phyloP scores from a whole-genome alignment of 1,284 basidiomycete species.

The Takashimella tepidaria region DNA sequence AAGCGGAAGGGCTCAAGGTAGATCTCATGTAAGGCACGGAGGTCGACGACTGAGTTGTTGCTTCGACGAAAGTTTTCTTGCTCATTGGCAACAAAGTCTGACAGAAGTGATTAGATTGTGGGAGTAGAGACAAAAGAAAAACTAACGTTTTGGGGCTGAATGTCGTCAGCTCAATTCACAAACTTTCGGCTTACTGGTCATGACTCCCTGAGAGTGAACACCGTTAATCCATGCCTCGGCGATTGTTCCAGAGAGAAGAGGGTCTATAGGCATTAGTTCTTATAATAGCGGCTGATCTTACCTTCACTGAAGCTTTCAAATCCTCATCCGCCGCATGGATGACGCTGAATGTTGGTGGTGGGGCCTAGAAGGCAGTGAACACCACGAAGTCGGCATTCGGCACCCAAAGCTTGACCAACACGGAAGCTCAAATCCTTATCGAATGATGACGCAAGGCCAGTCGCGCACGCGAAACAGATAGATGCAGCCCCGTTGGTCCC shows the following conservation, averaged over 20 bases:
- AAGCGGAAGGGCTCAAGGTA: conserved; percentile 80
- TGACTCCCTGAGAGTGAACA: conserved; percentile 63
- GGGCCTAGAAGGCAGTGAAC: conserved; percentile 65
- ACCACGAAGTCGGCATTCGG: conserved; percentile 63
- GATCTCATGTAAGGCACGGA: conserved; percentile 70
- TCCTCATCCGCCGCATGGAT: conserved; percentile 64
- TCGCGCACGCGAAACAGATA: conserved; percentile 51
- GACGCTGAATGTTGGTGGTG: conserved; percentile 73
- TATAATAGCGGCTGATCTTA: conserved; percentile 62
- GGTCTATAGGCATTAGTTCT: conserved; percentile 49
- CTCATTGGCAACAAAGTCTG: conserved; percentile 50
- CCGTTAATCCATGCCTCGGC: conserved; percentile 66
- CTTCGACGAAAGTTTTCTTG: conserved; percentile 49
- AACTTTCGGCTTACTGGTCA: conserved; percentile 43
- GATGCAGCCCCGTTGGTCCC: conserved; percentile 23
- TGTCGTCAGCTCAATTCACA: not conserved
- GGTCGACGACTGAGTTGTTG: conserved; percentile 51
- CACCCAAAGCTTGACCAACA: conserved; percentile 59
- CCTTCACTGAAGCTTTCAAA: conserved; percentile 32
- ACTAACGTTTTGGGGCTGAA: conserved; percentile 17
- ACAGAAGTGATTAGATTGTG: too few relatives aligned
- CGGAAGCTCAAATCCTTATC: conserved; percentile 61
- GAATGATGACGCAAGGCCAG: conserved; percentile 68
- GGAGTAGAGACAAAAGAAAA: not conserved
- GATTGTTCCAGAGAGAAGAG: conserved; percentile 62